Base-by-base conservation (phyloP, 2,329 filamentous ascomycete genomes). In the Aaosphaeria pasadenensis region DNA sequence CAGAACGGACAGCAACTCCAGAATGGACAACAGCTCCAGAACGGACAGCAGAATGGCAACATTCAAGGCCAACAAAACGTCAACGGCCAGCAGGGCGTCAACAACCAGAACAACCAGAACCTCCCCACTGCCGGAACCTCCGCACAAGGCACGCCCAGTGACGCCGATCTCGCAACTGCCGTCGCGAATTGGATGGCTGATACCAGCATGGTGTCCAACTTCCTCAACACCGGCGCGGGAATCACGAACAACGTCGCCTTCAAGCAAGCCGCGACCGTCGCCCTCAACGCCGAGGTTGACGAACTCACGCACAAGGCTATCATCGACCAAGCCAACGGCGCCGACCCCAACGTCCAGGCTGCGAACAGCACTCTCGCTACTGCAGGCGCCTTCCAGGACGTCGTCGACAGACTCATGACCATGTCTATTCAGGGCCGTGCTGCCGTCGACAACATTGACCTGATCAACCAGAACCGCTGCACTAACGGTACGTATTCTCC, bases 281-380 rank as follows among this genome's bases (percentile, higher is more conserved):
- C 67, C 11, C 67, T 58, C 58, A 68, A 69, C 48, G 67, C 67
- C 40, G 67, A 71, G 50, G 65, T 69, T 17, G 67, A 71, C 42
- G 67, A 71, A 52, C 62, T 71, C 42, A 66, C 56, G 47, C 66
- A 70, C 53, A 71, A 71, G 56, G 66, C 64, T 41, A 63, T 66
- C 48, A 66, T 69, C 45, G 67, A 69, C 41, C 53, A 55, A 30
- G 62, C 60, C 36, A 59, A 63, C 42, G 52, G 56, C 39, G 30
- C 45, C 11, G 41, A 56, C 44, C 59, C 63, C 42, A 62, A 63
- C 13, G 62, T 71, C 43, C 58, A 62, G 41, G 61, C 61, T 42
- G 67, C 67, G 45, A 70, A 70, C 57, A 63, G 62, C 53, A 70
- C 67, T 30, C 63, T 71, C 42, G 66, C 59, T 6, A 66, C 61